A percentile compares a stretch with the other conserved stretches of the same genome.
Conservation (phyloP, 306 rosid species). For the Cucurbita argyrosperma region DNA sequence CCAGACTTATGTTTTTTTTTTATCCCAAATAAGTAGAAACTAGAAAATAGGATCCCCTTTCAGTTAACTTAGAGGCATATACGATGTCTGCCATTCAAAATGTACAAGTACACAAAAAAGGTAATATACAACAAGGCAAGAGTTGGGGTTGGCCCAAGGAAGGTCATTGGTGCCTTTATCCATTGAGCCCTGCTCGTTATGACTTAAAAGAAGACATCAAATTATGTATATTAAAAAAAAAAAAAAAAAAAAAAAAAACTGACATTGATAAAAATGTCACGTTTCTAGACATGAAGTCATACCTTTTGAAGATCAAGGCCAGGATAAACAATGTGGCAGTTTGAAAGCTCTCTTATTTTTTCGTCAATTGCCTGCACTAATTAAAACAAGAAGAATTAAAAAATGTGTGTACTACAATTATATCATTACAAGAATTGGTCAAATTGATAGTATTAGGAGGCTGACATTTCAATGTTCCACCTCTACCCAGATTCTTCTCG, state of each 20-base stretch:
- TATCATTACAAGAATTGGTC: neutral
- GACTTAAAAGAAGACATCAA: neutral
- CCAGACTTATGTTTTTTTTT: neutral
- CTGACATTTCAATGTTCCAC: too few relatives aligned
- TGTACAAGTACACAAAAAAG: neutral
- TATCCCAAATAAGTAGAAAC: neutral
- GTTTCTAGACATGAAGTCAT: neutral
- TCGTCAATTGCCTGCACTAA: slow-evolving; percentile 81
- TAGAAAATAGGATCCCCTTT: neutral
- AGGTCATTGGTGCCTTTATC: neutral
- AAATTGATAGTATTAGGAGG: neutral
- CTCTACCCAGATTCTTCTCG: too few relatives aligned
- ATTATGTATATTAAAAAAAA: neutral
- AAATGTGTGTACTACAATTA: neutral
- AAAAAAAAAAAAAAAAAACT: neutral
- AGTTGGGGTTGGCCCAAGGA: neutral
- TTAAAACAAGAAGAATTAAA: neutral
- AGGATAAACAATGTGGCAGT: slow-evolving; percentile 77
- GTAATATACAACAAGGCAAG: neutral
- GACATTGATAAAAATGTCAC: neutral
- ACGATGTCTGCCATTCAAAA: neutral
- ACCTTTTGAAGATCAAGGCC: slow-evolving; percentile 87
- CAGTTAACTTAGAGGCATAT: neutral
- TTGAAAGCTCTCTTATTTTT: slow-evolving; percentile 87
- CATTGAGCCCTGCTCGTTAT: neutral